Evolutionary conservation across 2,329 filamentous ascomycete species (phyloP), one percentile per base, ranked within the genome.

Genomic region (Verticillium alfalfae): DNA sequence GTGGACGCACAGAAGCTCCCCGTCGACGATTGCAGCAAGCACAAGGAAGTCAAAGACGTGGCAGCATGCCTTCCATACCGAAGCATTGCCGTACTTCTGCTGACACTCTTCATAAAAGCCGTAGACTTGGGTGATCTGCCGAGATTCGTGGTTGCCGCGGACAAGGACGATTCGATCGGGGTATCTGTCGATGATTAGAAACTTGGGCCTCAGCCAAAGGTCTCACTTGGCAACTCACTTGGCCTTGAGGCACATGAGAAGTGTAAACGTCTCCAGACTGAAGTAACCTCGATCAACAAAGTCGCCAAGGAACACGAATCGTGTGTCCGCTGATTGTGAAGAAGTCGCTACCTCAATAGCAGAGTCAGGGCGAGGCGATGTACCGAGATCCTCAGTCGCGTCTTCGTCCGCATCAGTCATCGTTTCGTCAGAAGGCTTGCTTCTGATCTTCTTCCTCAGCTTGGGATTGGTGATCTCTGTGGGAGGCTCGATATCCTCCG

Each of bases 31-130:
- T 65, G 97, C 96, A 61, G 92, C 95, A 26, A 99, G 84, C 2
- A 96, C 97, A 36, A 99, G 86, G 76, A 97, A 99, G 76, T 99
- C 95, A 75, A 99, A 99, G 78, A 99, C 97, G 74, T 99, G 95
- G 66, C 95, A 99, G 76, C 97, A 99, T 63, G 97, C 95, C 76
- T 99, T 96, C 95, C 95, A 99, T n/a, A 99, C 95, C 57, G 96
- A 97, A 13, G 95, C 93, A 72, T 97, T 98, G 71, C 95, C 95
- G 74, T 99, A 99, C 77, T 99, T 99, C 70, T 95, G 90, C 61
- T 93, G 93, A 76, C 95, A 99, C 75, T 99, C 95, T 64, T 96
- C 97, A 77, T 99, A 99, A 78, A 99, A 99, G 60, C 95, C 95
- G 75, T 99, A 99, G 26, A 96, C 97, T 72, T 99, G 95, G 9